Evolutionary conservation across 2,329 filamentous ascomycete genomes (phyloP).

Genomic region (Calycina marina): DNA sequence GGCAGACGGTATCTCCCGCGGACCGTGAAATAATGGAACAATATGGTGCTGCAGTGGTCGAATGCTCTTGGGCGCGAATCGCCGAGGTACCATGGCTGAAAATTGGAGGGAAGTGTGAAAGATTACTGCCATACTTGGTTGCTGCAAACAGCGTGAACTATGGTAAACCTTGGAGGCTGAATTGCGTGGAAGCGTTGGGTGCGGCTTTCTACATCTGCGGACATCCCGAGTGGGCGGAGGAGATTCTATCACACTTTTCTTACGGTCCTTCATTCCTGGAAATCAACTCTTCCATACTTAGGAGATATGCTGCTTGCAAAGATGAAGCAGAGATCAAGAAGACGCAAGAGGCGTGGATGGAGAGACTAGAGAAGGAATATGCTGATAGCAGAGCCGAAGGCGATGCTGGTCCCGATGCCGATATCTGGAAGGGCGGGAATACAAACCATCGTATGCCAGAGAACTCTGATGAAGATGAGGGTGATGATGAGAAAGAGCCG

Average conservation of each 20-base stretch:
- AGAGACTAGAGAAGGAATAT: conserved; percentile 81
- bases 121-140: conserved; percentile 83
- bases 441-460: conserved; percentile 50
- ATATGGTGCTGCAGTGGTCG: conserved; percentile 87
- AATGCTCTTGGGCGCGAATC: conserved; percentile 92
- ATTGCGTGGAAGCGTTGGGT: conserved; percentile 89
- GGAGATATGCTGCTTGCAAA: conserved; percentile 69
- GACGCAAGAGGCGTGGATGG: conserved; percentile 77
- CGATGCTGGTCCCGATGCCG: conserved; percentile 44
- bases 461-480: conserved; percentile 35
- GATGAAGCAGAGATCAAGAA: conserved; percentile 73
- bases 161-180: conserved; percentile 84
- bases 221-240: conserved; percentile 76
- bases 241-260: conserved; percentile 69
- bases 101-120: conserved; percentile 87
- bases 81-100: conserved; percentile 80
- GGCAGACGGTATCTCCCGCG: conserved; percentile 67
- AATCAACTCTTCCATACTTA: conserved; percentile 74
- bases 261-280: conserved; percentile 82
- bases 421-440: conserved; percentile 87
- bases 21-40: conserved; percentile 72
- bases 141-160: conserved; percentile 97
- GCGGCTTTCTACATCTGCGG: conserved; percentile 91
- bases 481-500: conserved; percentile 31
- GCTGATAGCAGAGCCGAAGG: conserved; percentile 57